Conservation (phyloP, 306 rosid genomes). For the Purshia tridentata region DNA sequence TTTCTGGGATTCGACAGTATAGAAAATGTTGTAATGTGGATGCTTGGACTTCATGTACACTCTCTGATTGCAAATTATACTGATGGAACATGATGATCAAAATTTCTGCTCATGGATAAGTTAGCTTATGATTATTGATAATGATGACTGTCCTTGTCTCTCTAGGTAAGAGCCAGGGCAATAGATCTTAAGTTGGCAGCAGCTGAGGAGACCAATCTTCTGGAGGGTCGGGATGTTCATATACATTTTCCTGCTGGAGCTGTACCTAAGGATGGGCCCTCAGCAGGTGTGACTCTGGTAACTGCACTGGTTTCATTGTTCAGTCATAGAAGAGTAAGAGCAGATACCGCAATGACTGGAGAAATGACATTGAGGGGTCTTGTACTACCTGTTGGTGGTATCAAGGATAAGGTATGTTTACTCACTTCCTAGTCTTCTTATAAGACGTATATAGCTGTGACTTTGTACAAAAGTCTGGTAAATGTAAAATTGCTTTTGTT, state of each 20-base stretch:
- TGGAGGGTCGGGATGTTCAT: constrained; percentile 92
- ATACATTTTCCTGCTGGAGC: constrained; percentile 99
- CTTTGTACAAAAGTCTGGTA: background rate
- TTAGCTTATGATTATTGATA: constrained; percentile 23
- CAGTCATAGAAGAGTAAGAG: constrained; percentile 72
- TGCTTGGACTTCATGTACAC: background rate
- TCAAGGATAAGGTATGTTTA: constrained; percentile 85
- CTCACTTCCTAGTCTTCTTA: background rate
- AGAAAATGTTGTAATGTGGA: background rate
- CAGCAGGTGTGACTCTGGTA: constrained; percentile 98
- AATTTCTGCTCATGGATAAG: background rate
- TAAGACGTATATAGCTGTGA: background rate
- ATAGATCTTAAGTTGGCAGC: constrained; percentile 71
- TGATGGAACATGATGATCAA: background rate
- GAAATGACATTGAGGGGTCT: constrained; percentile 99
- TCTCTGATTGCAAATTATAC: background rate
- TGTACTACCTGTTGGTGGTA: constrained; percentile 94
- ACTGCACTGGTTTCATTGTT: constrained; percentile 92
- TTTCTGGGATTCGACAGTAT: background rate
- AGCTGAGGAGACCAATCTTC: constrained; percentile 56
- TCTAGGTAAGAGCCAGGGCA: constrained; percentile 85
- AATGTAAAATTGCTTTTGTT: background rate
- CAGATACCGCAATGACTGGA: constrained; percentile 98
- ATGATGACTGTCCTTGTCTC: constrained; percentile 14
- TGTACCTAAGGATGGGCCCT: constrained; percentile 98